Base-by-base conservation (phyloP, 2,329 filamentous ascomycete genomes). In the Penicillium sp. region DNA sequence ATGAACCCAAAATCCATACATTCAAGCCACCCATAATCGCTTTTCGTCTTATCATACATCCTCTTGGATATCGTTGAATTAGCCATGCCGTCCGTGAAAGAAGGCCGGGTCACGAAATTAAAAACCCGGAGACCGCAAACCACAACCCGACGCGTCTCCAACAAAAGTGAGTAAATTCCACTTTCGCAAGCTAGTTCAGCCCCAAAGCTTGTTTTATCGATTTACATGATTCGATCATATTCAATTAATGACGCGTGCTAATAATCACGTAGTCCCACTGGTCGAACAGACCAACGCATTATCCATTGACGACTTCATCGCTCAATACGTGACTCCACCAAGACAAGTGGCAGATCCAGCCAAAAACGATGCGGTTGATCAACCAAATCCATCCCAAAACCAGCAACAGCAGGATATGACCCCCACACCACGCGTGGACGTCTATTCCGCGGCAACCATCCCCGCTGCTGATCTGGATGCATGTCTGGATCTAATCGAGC, bases 401-500 rank as follows among this genome's bases (percentile, higher is more conserved):
- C 39, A 58, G 33, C 5, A 33, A 53, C 11, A 48, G 44, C 48
- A 39, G 64, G 25, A 39, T 23, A 25, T 13, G 43, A 33, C 68
- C 63, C 45, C 55, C 36, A 16, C 19, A 5, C 43, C 52, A 13
- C 40, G 16, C 5, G 34, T 76, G 38, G 66, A 72, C 23, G 62
- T 76, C 31, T 68, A 75, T 59, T 71, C 69, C 2, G 69, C 74
- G 31, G 60, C 63, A 47, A 76, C 65, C 8, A 72, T 84, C 43
- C 65, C 72, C 0, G 25, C 62, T 2, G 39, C 60, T 0, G 77
- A 81, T 44, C 69, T 84, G 33, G 69, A 78, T n/a, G 70, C 74
- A 23, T 86, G 83, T 66, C 78, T 84, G 57, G 63, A 73, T 4
- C 76, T 87, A 7, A 75, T 87, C 50, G 75, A 82, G 60, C 64